These are phyloP conservation scores for Isabelozyma rhagii DNA, from an alignment of 805 yeast genomes.

Conservation along the genomic window DNA sequence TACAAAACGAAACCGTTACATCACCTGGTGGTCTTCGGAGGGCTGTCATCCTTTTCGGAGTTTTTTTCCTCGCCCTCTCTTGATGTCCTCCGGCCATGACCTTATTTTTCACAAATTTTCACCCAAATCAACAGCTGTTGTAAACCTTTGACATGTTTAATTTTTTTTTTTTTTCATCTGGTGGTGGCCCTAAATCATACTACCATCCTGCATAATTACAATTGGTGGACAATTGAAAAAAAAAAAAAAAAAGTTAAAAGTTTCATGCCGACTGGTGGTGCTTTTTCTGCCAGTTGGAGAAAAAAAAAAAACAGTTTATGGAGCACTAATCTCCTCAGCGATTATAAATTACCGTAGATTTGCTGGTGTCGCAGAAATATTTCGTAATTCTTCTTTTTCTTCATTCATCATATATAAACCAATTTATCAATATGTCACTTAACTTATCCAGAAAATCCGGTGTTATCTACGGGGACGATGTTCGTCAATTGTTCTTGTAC, in stretches of 20 bases:
- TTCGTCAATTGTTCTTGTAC: constrained; percentile 78
- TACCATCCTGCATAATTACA: background rate
- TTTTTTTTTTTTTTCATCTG: background rate
- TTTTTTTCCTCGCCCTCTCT: background rate
- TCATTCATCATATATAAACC: background rate
- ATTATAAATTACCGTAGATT: background rate
- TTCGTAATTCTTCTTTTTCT: background rate
- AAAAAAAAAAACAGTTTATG: background rate
- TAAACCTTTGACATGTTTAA: too few relatives aligned
- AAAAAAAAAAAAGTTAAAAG: too few relatives aligned
- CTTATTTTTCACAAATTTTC: too few relatives aligned
- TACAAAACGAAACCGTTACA: background rate
- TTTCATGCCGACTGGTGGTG: background rate
- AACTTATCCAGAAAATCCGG: constrained; percentile 71
- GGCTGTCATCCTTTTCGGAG: background rate
- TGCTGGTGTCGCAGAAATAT: background rate
- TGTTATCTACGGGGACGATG: constrained; percentile 99
- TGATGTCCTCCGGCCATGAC: background rate
- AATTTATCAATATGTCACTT: constrained; percentile 42
- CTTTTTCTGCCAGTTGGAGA: background rate
- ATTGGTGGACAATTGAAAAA: background rate
- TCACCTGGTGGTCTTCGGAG: background rate
- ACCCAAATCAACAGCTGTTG: too few relatives aligned
- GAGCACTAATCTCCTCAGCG: background rate
- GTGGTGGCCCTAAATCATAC: background rate